Evolutionary conservation across 2,329 filamentous ascomycete species (phyloP).

Genomic region (Xylariaceae sp.): DNA sequence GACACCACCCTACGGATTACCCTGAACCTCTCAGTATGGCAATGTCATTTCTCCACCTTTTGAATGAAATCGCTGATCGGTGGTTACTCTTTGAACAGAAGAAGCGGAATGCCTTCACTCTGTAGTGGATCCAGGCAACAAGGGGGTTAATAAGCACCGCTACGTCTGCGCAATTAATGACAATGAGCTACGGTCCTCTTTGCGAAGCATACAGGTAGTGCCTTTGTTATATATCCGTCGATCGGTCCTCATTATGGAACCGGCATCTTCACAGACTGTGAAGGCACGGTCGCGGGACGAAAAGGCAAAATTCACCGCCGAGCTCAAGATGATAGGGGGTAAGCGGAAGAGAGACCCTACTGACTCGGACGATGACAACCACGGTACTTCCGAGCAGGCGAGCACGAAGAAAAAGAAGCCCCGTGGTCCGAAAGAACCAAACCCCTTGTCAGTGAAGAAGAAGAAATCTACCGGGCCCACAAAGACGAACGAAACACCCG

Average conservation of each 20-base stretch:
- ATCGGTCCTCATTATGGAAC: constrained; percentile 67
- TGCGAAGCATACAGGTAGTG: constrained; percentile 62
- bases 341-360: constrained; percentile 47
- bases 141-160: constrained; percentile 67
- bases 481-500: not conserved
- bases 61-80: not conserved
- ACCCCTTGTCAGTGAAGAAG: constrained; percentile 67
- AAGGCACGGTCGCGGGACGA: constrained; percentile 63
- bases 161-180: constrained; percentile 76
- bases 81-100: constrained; percentile 25
- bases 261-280: constrained; percentile 65
- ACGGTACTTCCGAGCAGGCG: constrained; percentile 16
- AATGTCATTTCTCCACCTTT: not conserved
- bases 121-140: constrained; percentile 74
- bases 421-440: constrained; percentile 62
- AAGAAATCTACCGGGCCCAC: constrained; percentile 38
- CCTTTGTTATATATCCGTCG: constrained; percentile 74
- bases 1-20: constrained; percentile 67
- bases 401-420: constrained; percentile 46
- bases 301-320: constrained; percentile 66
- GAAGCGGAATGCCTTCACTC: constrained; percentile 64
- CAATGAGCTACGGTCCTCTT: constrained; percentile 52
- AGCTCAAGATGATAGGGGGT: constrained; percentile 49
- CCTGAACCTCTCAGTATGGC: constrained; percentile 55
- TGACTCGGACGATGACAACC: constrained; percentile 33